A percentile compares a stretch with the other conserved stretches of the same genome.
Conservation (phyloP, 2,329 filamentous ascomycete species). For the Alternaria sp. region DNA sequence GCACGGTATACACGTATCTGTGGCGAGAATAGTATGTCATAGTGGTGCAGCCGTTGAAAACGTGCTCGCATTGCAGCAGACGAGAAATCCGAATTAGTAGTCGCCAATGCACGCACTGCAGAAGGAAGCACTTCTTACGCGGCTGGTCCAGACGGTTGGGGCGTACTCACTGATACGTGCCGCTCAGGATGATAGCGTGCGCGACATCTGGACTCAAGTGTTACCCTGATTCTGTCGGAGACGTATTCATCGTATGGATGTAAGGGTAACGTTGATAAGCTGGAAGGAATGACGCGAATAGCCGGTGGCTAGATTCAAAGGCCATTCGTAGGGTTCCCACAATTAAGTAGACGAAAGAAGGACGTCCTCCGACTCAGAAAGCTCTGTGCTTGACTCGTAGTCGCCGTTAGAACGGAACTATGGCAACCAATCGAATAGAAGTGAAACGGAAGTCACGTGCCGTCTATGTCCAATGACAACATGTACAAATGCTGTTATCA, state of each 20-base stretch:
- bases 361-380: neutral
- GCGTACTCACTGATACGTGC: neutral
- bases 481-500: neutral
- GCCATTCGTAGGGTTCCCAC: neutral
- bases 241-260: neutral
- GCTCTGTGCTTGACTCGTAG: neutral
- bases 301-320: neutral
- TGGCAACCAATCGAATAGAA: neutral
- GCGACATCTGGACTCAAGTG: neutral
- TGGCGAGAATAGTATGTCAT: neutral
- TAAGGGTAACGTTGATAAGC: neutral
- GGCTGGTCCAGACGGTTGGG: neutral
- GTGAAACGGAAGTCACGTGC: neutral
- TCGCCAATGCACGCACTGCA: neutral
- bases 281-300: neutral
- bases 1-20: neutral
- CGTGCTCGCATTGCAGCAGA: neutral
- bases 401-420: neutral
- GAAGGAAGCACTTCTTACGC: neutral
- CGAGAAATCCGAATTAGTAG: neutral
- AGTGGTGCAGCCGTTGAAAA: neutral
- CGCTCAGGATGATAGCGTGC: fast-evolving
- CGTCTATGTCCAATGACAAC: neutral
- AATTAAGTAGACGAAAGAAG: neutral
- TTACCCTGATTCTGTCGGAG: neutral